phyloP scores from a whole-genome alignment of 2,329 filamentous ascomycete species.

The Aspergillus flavus region DNA sequence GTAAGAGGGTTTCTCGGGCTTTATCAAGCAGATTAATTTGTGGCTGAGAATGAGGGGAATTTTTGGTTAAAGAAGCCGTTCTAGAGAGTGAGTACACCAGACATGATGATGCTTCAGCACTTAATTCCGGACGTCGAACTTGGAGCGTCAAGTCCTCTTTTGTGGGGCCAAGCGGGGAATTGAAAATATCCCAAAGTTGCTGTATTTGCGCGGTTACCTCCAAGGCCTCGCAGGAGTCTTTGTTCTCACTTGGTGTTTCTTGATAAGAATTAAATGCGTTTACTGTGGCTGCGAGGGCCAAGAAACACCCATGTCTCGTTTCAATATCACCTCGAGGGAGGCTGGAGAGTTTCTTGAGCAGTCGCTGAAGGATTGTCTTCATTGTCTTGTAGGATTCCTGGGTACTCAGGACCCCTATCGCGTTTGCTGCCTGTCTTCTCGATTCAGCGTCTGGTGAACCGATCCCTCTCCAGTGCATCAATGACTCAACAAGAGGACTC shows the following conservation, averaged over 20 bases:
- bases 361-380: constrained; percentile 33
- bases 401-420: constrained; percentile 60
- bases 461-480: constrained; percentile 87
- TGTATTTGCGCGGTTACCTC: constrained; percentile 33
- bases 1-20: constrained; percentile 37
- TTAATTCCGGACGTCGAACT: constrained; percentile 44
- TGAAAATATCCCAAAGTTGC: constrained; percentile 43
- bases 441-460: constrained; percentile 75
- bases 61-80: constrained; percentile 21
- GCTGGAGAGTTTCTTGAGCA: constrained; percentile 38
- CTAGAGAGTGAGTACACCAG: constrained; percentile 42
- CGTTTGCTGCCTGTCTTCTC: constrained; percentile 69
- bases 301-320: constrained; percentile 47
- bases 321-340: constrained; percentile 45
- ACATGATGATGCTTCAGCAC: constrained; percentile 43
- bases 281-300: constrained; percentile 43
- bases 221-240: constrained; percentile 25
- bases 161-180: constrained; percentile 33
- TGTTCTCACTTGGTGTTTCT: constrained; percentile 17
- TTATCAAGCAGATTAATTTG: constrained; percentile 30
- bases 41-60: constrained; percentile 16
- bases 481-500: constrained; percentile 66
- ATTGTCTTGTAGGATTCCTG: constrained; percentile 37
- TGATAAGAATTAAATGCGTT: constrained; percentile 33
- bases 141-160: constrained; percentile 44